Evolutionary conservation across 441 rosid species (phyloP), one percentile per base, ranked within the genome.

Genomic region (Adansonia gregorii): DNA sequence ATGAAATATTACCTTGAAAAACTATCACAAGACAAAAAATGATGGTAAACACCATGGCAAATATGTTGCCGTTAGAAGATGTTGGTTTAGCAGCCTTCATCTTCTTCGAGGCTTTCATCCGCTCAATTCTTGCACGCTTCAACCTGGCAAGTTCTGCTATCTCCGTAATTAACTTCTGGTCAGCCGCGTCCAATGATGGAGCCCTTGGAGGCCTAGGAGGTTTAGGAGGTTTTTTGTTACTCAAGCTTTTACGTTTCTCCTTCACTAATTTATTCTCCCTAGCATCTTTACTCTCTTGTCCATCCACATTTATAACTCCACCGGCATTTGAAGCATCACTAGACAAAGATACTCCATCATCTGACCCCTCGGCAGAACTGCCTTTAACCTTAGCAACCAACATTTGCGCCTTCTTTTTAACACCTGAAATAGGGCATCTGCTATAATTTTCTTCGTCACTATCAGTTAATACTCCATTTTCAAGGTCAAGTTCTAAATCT

Each of bases 121-220:
- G 89, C 85, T 96, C 97, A 8, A 87, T 76, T 83, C 97, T 89
- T 1, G 96, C 94, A 51, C 95, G 93, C 85, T 93, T 96, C 86
- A 92, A 78, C 95, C 87, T 88, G 64, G 97, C 96, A 19, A 94
- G 84, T 81, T 96, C 98, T 55, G 95, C 75, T 24, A 94, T 87
- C 83, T 96, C 99, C 74, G 82, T 86, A 1, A 96, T 91, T 70
- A 96, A 85, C 83, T 90, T 94, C 84, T 89, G 88, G 83, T 94
- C 99, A 74, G 97, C 91, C 0, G 97, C 88, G 74, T 93, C 98
- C 79, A 93, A 72, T 2, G 93, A 90, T 12, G 98, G 98, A 72
- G 96, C 93, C 78, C 90, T 85, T 0, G 98, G 99, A 54, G 98
- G 97, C n/a, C 96, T 85, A 2, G 99, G 99, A 79, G 99, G 99